A percentile compares a stretch with the other conserved stretches of the same genome.
Conservation (phyloP, 2,329 filamentous ascomycete species). For the Diaporthe capsici region DNA sequence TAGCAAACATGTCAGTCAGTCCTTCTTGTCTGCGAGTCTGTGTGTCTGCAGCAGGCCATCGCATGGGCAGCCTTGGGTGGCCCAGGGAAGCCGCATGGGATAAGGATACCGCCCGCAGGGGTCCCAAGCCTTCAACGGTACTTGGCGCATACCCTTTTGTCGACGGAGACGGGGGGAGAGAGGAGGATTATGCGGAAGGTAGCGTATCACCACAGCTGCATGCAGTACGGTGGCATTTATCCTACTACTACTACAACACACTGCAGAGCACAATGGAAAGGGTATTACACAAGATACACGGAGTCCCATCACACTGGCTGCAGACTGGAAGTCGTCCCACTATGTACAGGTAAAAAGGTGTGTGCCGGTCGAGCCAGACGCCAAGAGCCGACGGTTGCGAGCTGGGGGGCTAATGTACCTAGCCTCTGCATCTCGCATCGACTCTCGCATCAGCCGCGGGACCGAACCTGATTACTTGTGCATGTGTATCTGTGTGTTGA, state of each 20-base stretch:
- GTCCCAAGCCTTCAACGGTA: not conserved
- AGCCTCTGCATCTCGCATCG: constrained; percentile 7
- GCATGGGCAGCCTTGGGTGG: constrained; percentile 11
- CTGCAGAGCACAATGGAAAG: not conserved
- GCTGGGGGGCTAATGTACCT: constrained; percentile 7
- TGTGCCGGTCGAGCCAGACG: not conserved
- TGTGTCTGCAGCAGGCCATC: constrained; percentile 1
- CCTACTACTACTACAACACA: not conserved
- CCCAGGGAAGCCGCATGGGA: constrained; percentile 21
- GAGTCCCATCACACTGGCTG: not conserved
- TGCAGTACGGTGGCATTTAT: not conserved
- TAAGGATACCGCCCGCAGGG: constrained; percentile 7
- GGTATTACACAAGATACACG: not conserved
- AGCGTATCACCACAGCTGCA: not conserved
- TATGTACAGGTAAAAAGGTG: not conserved
- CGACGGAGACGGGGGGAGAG: not conserved
- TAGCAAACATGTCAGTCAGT: constrained; percentile 25
- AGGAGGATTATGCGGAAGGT: not conserved
- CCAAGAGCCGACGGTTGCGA: constrained; percentile 2
- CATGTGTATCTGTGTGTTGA: not conserved
- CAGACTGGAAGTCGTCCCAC: constrained; percentile 3
- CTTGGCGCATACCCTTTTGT: constrained; percentile 11
- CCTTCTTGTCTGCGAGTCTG: constrained; percentile 1
- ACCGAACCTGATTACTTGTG: not conserved
- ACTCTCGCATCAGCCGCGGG: constrained; percentile 10